phyloP scores from a whole-genome alignment of 2,329 filamentous ascomycete species.

The Diatrype stigma region DNA sequence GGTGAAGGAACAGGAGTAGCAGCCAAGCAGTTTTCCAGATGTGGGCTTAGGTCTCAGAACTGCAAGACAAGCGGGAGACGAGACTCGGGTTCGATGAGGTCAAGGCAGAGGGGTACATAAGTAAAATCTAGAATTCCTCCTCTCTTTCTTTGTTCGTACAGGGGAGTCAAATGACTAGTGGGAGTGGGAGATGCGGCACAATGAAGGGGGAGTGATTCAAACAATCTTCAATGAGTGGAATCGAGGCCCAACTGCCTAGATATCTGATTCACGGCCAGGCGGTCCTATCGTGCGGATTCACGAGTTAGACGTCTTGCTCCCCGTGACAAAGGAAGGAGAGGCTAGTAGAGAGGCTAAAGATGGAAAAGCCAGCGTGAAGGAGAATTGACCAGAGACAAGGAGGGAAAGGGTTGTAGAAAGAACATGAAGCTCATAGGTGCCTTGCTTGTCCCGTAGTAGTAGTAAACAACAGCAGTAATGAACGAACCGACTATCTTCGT shows the following conservation, averaged over 20 bases:
- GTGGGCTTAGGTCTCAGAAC: neutral
- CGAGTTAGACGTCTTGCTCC: neutral
- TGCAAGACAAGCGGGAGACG: neutral
- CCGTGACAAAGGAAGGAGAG: neutral
- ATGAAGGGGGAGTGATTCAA: neutral
- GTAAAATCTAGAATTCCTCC: neutral
- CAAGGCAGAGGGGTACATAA: neutral
- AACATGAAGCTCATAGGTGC: too few species aligned
- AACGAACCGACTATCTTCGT: neutral
- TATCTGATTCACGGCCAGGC: neutral
- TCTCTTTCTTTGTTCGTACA: conserved; percentile 1
- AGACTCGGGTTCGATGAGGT: too few species aligned
- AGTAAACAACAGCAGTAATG: neutral
- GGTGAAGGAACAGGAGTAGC: neutral
- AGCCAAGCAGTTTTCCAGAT: neutral
- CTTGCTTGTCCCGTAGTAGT: neutral
- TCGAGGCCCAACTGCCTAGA: neutral
- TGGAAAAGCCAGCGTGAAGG: neutral
- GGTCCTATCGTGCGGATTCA: neutral
- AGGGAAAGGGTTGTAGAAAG: neutral
- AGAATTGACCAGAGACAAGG: neutral
- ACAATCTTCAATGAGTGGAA: neutral
- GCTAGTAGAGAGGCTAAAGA: neutral
- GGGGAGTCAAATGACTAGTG: too few species aligned
- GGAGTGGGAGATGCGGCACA: neutral